phyloP scores from a whole-genome alignment of 176 grass and related monocot genomes.

The Ensete ventricosum region DNA sequence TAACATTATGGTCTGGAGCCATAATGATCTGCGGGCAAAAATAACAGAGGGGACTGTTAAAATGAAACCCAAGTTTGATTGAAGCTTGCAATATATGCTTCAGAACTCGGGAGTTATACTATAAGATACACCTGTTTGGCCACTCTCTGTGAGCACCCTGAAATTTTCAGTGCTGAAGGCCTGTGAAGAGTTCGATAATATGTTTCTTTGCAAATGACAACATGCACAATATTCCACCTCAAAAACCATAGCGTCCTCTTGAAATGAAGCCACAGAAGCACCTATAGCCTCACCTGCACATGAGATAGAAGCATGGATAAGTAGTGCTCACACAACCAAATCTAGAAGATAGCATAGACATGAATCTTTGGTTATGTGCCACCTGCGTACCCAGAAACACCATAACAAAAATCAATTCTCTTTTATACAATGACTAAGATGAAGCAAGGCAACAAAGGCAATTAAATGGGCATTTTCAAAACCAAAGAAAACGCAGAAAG shows the following conservation, averaged over 20 bases:
- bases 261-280: constrained; percentile 21
- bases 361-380: not conserved
- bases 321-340: not conserved
- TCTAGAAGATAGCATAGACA: not conserved
- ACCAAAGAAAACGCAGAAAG: too few relatives aligned
- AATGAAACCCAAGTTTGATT: not conserved
- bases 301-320: not conserved
- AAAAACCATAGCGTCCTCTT: constrained; percentile 12
- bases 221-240: constrained; percentile 33
- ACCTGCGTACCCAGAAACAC: not conserved
- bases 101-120: not conserved
- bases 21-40: too few relatives aligned
- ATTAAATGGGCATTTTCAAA: too few relatives aligned
- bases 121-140: constrained; percentile 27
- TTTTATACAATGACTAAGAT: too few relatives aligned
- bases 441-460: too few relatives aligned
- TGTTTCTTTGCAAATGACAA: constrained; percentile 30
- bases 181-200: constrained; percentile 10
- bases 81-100: not conserved
- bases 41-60: not conserved
- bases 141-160: constrained; percentile 29
- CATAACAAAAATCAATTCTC: too few relatives aligned
- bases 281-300: constrained; percentile 33
- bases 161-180: constrained; percentile 17
- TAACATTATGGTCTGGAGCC: too few relatives aligned